Percentiles rank a stretch among this genome's conserved stretches.
Evolutionary conservation across 441 rosid species (phyloP).

Genomic region (Pelargonium citronellum): DNA sequence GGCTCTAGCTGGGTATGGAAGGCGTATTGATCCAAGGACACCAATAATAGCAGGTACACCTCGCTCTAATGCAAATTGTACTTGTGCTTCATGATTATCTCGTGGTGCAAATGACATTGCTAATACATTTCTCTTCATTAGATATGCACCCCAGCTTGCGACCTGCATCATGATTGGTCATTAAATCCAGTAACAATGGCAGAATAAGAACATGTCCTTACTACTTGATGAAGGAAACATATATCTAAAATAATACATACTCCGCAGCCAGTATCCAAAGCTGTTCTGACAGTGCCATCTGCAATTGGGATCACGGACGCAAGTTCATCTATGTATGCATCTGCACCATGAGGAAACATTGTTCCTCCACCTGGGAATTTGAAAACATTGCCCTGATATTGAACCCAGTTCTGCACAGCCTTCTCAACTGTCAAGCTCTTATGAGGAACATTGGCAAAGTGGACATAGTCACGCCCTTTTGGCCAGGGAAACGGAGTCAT

Average conservation of each 20-base stretch:
- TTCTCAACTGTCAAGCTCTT: conserved; percentile 96
- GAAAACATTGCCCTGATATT: conserved; percentile 86
- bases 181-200: no score
- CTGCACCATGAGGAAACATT: conserved; percentile 97
- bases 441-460: conserved; percentile 92
- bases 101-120: conserved; percentile 98
- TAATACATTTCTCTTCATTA: conserved; percentile 88
- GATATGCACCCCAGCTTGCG: conserved; percentile 98
- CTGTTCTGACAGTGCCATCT: conserved; percentile 91
- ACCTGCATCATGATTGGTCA: conserved; percentile 39
- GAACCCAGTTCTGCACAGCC: conserved; percentile 98
- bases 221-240: not conserved
- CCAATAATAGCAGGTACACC: conserved; percentile 98
- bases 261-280: conserved; percentile 97
- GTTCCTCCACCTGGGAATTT: conserved; percentile 99
- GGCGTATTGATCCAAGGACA: conserved; percentile 20
- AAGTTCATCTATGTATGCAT: conserved; percentile 82
- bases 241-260: conserved; percentile 34
- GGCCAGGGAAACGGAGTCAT: conserved; percentile 98
- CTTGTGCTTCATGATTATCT: conserved; percentile 98
- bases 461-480: conserved; percentile 92
- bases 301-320: conserved; percentile 81
- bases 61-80: conserved; percentile 93
- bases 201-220: no score
- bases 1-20: conserved; percentile 86